These are phyloP conservation scores for Cornus kousa DNA, from an alignment of 148 eudicot genomes.

Conservation along the genomic window DNA sequence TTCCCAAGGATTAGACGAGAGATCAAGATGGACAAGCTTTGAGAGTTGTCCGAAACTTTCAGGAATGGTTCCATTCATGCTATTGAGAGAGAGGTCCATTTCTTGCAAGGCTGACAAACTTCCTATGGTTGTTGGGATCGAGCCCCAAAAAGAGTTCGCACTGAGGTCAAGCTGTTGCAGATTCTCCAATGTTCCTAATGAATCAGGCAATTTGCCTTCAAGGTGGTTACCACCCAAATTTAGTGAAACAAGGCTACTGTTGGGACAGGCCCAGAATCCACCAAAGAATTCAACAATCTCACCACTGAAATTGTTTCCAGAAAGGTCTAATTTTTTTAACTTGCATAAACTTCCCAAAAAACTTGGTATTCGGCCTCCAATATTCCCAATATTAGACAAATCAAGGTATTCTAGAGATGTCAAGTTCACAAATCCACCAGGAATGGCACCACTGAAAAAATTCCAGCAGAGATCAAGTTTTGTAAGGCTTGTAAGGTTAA, in stretches of 20 bases:
- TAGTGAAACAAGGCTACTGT: conserved; percentile 8
- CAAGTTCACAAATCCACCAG: neutral
- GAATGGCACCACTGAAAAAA: neutral
- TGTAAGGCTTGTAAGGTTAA: neutral
- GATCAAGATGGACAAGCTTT: neutral
- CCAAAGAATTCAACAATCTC: neutral
- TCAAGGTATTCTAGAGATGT: neutral
- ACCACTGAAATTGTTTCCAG: neutral
- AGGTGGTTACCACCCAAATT: neutral
- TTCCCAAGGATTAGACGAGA: conserved; percentile 8
- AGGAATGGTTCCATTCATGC: conserved; percentile 8
- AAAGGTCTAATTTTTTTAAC: conserved; percentile 10
- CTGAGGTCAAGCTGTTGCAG: neutral
- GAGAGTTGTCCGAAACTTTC: conserved; percentile 23
- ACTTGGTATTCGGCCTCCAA: neutral
- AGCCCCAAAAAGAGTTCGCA: neutral
- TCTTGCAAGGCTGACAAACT: conserved; percentile 13
- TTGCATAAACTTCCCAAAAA: conserved; percentile 13
- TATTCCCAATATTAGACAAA: neutral
- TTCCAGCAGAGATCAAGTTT: neutral
- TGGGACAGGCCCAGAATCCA: conserved; percentile 9
- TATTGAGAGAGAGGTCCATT: neutral
- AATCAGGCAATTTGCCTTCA: neutral
- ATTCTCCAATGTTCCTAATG: conserved; percentile 10
- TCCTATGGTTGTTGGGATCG: conserved; percentile 14